Evolutionary conservation across 805 yeast genomes (phyloP).

Genomic region (Zygosaccharomyces gambellarensis): DNA sequence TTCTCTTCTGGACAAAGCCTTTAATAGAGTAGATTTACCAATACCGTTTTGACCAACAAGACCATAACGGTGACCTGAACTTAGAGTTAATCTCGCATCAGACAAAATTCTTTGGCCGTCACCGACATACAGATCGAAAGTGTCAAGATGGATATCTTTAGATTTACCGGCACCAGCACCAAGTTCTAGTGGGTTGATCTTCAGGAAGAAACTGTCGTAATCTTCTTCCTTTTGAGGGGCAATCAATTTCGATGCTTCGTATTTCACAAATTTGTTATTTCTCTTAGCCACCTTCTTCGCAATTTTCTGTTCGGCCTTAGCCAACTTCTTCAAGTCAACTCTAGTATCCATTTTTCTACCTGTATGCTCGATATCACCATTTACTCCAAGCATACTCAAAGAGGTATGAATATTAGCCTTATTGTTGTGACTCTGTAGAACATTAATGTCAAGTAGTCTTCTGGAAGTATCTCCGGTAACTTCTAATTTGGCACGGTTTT

Average conservation of each 20-base stretch:
- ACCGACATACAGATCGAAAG: conserved; percentile 91
- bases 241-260: conserved; percentile 90
- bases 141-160: conserved; percentile 92
- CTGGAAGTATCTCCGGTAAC: conserved; percentile 84
- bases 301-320: conserved; percentile 94
- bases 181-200: conserved; percentile 90
- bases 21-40: conserved; percentile 91
- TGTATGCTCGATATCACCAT: conserved; percentile 81
- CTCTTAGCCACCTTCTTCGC: conserved; percentile 94
- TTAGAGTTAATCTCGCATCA: conserved; percentile 79
- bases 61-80: conserved; percentile 94
- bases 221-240: conserved; percentile 60
- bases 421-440: conserved; percentile 55
- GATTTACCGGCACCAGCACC: conserved; percentile 90
- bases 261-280: conserved; percentile 73
- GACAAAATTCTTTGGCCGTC: conserved; percentile 89
- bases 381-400: conserved; percentile 70
- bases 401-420: conserved; percentile 73
- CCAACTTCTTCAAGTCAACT: conserved; percentile 94
- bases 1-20: conserved; percentile 92
- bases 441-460: conserved; percentile 73
- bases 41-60: conserved; percentile 98
- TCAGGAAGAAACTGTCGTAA: conserved; percentile 91
- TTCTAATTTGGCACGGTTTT: conserved; percentile 67
- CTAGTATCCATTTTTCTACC: conserved; percentile 90